Conservation (phyloP, 2,329 filamentous ascomycete genomes). For the Aaosphaeria arxii region DNA sequence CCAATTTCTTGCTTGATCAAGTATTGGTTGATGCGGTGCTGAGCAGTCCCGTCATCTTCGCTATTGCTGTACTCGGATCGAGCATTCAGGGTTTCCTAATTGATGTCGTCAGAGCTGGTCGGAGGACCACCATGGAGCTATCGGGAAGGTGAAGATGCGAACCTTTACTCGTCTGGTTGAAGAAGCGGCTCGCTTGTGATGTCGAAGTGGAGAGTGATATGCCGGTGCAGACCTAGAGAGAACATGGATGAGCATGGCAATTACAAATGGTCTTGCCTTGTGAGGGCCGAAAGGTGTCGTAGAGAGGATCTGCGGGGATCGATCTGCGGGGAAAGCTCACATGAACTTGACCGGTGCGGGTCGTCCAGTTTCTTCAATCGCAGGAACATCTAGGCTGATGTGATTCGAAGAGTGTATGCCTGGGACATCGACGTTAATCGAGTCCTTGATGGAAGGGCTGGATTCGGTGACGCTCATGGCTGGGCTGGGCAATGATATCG, state of each 20-base stretch:
- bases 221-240: constrained; percentile 52
- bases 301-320: neutral
- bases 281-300: no score
- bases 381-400: constrained; percentile 46
- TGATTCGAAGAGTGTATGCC: constrained; percentile 47
- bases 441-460: constrained; percentile 11
- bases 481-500: no score
- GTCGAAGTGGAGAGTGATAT: constrained; percentile 62
- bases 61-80: constrained; percentile 83
- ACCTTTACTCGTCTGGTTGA: constrained; percentile 63
- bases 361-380: constrained; percentile 35
- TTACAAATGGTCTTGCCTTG: no score
- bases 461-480: no score
- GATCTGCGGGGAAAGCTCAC: constrained; percentile 32
- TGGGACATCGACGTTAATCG: constrained; percentile 23
- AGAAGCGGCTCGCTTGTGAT: constrained; percentile 61
- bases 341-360: constrained; percentile 49
- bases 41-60: constrained; percentile 73
- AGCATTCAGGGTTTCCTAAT: constrained; percentile 85
- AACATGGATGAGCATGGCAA: neutral
- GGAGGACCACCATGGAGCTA: neutral
- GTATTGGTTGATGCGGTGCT: constrained; percentile 94
- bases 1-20: constrained; percentile 92
- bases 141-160: constrained; percentile 8
- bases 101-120: neutral